These are phyloP conservation scores for Boletus speciosus DNA, from an alignment of 768 basidiomycete species.

Conservation along the genomic window DNA sequence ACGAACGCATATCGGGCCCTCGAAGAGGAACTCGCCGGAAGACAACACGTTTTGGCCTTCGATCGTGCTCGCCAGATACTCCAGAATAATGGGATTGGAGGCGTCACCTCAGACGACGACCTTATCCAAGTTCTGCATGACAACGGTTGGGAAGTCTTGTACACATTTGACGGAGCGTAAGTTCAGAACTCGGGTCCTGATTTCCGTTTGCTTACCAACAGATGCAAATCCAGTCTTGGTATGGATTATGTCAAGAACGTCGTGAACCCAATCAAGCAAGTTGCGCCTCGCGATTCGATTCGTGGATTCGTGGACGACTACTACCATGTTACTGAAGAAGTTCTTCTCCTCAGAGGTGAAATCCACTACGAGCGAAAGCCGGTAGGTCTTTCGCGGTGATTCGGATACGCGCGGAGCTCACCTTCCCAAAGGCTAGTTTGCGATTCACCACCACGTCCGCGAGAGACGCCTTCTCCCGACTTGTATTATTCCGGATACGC, in stretches of 20 bases:
- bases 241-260: conserved; percentile 45
- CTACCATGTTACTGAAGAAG: conserved; percentile 31
- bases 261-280: conserved; percentile 36
- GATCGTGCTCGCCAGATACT: conserved; percentile 23
- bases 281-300: conserved; percentile 34
- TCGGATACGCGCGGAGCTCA: conserved; percentile 5
- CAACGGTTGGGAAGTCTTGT: conserved; percentile 35
- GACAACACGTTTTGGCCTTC: conserved; percentile 20
- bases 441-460: conserved; percentile 31
- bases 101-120: conserved; percentile 26
- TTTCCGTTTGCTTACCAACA: conserved; percentile 7
- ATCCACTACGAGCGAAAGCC: conserved; percentile 40
- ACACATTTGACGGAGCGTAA: conserved; percentile 41
- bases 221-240: conserved; percentile 29
- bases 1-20: conserved; percentile 20
- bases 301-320: conserved; percentile 42
- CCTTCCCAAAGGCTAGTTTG: conserved; percentile 27
- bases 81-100: conserved; percentile 8
- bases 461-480: conserved; percentile 32
- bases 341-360: conserved; percentile 40
- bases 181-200: conserved; percentile 6
- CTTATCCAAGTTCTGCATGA: conserved; percentile 29
- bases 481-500: conserved; percentile 31
- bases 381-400: conserved; percentile 17
- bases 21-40: conserved; percentile 16